A percentile compares a stretch with the other conserved stretches of the same genome.
Conservation (phyloP, 768 basidiomycete species). For the Leccinum subtestaceum region DNA sequence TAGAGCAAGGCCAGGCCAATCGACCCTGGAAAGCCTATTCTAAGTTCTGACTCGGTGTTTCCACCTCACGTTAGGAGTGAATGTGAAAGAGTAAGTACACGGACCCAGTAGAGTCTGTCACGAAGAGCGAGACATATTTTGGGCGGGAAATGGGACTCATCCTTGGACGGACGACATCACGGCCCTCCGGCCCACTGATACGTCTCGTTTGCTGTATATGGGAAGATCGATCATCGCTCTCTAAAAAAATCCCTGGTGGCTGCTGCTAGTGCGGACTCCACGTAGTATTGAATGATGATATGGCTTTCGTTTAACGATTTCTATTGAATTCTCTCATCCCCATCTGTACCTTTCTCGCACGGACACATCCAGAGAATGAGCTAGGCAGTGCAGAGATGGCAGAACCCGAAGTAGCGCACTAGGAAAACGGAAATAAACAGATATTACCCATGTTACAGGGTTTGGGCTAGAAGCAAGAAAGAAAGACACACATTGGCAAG, state of each 20-base stretch:
- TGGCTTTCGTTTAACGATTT: too few species aligned
- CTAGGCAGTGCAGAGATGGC: too few species aligned
- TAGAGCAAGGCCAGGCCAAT: constrained; percentile 39
- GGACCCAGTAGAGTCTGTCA: not conserved
- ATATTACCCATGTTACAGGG: too few species aligned
- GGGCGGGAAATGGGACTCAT: not conserved
- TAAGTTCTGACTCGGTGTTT: constrained; percentile 2
- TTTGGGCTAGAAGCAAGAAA: not conserved
- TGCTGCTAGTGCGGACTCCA: too few species aligned
- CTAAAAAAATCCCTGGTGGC: too few species aligned
- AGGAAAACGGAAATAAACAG: too few species aligned
- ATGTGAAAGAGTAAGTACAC: not conserved
- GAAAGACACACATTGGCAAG: not conserved
- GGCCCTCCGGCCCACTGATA: not conserved
- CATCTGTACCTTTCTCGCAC: not conserved
- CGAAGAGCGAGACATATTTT: not conserved
- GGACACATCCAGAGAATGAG: not conserved
- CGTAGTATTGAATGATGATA: too few species aligned
- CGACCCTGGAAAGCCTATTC: constrained; percentile 39
- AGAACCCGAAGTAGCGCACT: too few species aligned
- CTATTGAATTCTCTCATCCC: not conserved
- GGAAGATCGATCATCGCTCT: not conserved
- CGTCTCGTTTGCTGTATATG: not conserved
- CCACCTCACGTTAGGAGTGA: constrained; percentile 16
- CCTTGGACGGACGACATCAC: not conserved